These are phyloP conservation scores for Acephala macrosclerotiorum DNA, from an alignment of 2,329 filamentous ascomycete species.

Conservation along the genomic window DNA sequence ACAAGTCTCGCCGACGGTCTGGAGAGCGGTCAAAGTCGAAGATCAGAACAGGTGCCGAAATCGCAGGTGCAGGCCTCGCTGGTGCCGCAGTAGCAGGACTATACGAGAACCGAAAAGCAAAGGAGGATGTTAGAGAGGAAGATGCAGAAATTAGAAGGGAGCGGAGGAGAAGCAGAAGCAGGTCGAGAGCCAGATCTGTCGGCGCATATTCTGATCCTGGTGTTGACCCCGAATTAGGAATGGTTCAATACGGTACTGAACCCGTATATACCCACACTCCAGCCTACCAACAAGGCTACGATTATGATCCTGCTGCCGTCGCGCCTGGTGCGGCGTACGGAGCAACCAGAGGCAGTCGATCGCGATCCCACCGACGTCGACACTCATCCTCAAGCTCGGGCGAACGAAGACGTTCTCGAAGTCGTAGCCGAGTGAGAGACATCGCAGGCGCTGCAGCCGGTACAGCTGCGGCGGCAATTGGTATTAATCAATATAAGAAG, in stretches of 20 bases:
- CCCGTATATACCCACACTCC: slow-evolving; percentile 56
- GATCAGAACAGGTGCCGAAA: slow-evolving; percentile 61
- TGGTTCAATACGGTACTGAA: slow-evolving; percentile 71
- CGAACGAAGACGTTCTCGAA: slow-evolving; percentile 33
- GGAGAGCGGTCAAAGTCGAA: slow-evolving; percentile 50
- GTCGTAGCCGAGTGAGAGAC: slow-evolving; percentile 54
- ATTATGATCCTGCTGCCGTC: slow-evolving; percentile 37
- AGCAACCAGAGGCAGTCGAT: slow-evolving; percentile 31
- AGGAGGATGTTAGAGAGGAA: slow-evolving; percentile 58
- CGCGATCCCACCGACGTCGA: slow-evolving; percentile 33
- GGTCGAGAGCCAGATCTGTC: slow-evolving; percentile 58
- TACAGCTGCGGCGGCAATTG: slow-evolving; percentile 67
- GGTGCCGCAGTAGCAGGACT: slow-evolving; percentile 67
- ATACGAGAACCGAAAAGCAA: slow-evolving; percentile 67
- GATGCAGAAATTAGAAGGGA: slow-evolving; percentile 41
- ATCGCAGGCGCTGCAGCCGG: slow-evolving; percentile 62
- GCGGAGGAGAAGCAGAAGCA: slow-evolving; percentile 40
- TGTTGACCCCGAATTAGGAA: slow-evolving; percentile 70
- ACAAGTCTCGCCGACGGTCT: slow-evolving; percentile 58
- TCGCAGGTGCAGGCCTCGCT: slow-evolving; percentile 65
- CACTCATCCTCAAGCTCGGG: slow-evolving; percentile 38
- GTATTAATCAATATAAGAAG: slow-evolving; percentile 66
- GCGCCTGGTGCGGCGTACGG: slow-evolving; percentile 37
- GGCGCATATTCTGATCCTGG: slow-evolving; percentile 56
- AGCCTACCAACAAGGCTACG: slow-evolving; percentile 37